Evolutionary conservation across 305 asterid species (phyloP).

Genomic region (Fraxinus ornus): DNA sequence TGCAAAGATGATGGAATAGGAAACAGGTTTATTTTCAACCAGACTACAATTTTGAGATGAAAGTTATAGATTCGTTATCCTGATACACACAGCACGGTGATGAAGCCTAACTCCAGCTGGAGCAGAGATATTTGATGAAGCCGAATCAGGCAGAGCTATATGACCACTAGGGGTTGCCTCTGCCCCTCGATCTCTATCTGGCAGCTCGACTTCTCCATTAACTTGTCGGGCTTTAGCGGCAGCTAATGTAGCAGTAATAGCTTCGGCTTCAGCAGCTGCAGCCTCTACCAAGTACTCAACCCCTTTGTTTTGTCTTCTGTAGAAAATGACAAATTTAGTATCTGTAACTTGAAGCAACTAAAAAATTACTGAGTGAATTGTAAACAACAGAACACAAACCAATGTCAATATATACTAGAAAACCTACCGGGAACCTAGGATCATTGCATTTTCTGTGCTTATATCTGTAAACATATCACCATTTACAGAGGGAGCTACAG

Average conservation of each 20-base stretch:
- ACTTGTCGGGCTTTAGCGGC: slow-evolving; percentile 98
- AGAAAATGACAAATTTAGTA: slow-evolving; percentile 25
- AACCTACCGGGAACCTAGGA: slow-evolving; percentile 76
- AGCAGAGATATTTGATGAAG: slow-evolving; percentile 54
- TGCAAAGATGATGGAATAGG: slow-evolving; percentile 35
- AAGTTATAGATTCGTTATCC: slow-evolving; percentile 23
- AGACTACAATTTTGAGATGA: background rate
- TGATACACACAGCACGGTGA: slow-evolving; percentile 90
- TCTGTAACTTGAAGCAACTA: slow-evolving; percentile 20
- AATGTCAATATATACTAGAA: slow-evolving; percentile 7
- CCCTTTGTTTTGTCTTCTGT: slow-evolving; percentile 82
- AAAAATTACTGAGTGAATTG: slow-evolving; percentile 1
- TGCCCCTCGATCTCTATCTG: slow-evolving; percentile 95
- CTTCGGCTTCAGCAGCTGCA: slow-evolving; percentile 98
- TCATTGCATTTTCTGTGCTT: slow-evolving; percentile 85
- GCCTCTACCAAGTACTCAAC: slow-evolving; percentile 98
- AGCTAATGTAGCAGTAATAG: slow-evolving; percentile 87
- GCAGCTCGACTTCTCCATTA: slow-evolving; percentile 87
- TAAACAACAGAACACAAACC: slow-evolving; percentile 11
- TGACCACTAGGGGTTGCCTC: slow-evolving; percentile 98
- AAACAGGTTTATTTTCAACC: slow-evolving; percentile 13
- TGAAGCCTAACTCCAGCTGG: slow-evolving; percentile 97
- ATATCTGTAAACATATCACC: slow-evolving; percentile 93
- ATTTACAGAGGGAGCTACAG: slow-evolving; percentile 91
- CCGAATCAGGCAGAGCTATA: slow-evolving; percentile 66